Evolutionary conservation across 306 rosid species (phyloP).

Genomic region (Cucumis melo): DNA sequence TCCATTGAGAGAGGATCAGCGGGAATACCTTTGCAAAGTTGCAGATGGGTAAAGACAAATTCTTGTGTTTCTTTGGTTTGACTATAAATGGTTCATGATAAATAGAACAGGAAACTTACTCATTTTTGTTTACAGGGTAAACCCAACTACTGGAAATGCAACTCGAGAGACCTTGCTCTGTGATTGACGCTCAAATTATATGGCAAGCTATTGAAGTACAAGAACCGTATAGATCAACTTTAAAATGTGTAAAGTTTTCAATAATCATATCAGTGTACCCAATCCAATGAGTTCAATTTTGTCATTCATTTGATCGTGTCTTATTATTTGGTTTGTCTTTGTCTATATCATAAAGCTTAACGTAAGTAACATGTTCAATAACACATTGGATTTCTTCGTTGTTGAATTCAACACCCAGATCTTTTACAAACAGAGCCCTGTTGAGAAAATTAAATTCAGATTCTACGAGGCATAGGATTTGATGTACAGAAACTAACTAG

Average conservation of each 20-base stretch:
- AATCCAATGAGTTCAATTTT: slow-evolving; percentile 2
- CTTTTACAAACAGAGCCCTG: neutral
- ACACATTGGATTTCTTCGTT: neutral
- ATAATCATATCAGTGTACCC: neutral
- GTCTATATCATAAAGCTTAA: neutral
- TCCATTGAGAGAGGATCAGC: slow-evolving; percentile 90
- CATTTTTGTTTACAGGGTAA: slow-evolving; percentile 47
- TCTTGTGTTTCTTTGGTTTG: neutral
- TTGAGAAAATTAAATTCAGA: neutral
- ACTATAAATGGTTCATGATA: neutral
- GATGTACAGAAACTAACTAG: neutral
- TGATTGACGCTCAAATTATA: slow-evolving; percentile 14
- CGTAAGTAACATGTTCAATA: neutral
- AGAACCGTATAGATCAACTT: neutral
- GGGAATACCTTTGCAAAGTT: slow-evolving; percentile 71
- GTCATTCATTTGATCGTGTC: neutral
- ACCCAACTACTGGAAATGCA: slow-evolving; percentile 76
- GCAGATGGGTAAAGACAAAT: slow-evolving; percentile 58
- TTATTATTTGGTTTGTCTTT: neutral
- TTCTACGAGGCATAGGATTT: neutral
- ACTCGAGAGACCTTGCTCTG: slow-evolving; percentile 89
- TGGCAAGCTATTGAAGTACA: neutral
- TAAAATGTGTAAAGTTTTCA: neutral
- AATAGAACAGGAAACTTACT: neutral
- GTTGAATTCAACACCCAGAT: neutral